phyloP scores from a whole-genome alignment of 306 rosid species.

The Vigna nakashimae region DNA sequence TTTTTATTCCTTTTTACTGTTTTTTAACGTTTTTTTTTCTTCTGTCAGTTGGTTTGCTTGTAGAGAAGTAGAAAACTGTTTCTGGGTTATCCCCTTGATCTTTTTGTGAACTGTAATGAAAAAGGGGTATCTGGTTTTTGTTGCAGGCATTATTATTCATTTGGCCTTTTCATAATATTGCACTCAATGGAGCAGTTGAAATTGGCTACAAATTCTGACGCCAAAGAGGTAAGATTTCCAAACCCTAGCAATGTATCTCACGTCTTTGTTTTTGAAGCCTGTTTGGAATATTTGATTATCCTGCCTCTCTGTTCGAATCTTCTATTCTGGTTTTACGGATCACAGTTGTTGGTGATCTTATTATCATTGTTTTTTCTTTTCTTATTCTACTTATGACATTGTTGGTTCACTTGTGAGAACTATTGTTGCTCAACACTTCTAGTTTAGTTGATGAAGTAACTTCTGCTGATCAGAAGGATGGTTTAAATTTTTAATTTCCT shows the following conservation, averaged over 20 bases:
- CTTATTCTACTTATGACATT: neutral
- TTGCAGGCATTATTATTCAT: conserved; percentile 55
- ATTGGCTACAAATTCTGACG: conserved; percentile 59
- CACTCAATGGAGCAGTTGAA: conserved; percentile 68
- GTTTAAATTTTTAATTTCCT: neutral
- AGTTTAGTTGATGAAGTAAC: conserved; percentile 32
- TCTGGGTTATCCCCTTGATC: conserved; percentile 40
- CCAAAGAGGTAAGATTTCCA: conserved; percentile 69
- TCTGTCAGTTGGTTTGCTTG: conserved; percentile 41
- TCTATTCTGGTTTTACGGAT: conserved; percentile 42
- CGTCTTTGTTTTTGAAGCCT: conserved; percentile 7
- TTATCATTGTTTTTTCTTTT: conserved; percentile 33
- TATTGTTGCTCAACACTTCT: conserved; percentile 17
- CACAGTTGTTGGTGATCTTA: conserved; percentile 45
- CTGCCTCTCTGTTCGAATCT: conserved; percentile 37
- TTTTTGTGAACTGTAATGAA: conserved; percentile 38
- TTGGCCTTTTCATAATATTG: conserved; percentile 46
- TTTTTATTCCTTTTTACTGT: neutral
- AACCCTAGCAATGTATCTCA: conserved; percentile 40
- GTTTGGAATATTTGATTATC: conserved; percentile 13
- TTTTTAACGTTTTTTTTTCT: conserved; percentile 31
- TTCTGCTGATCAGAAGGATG: conserved; percentile 26
- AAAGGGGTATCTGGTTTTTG: conserved; percentile 45
- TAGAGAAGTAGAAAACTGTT: conserved; percentile 45
- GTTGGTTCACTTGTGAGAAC: conserved; percentile 22